These are phyloP conservation scores for Cutaneotrichosporon spelunceum DNA, from an alignment of 1,284 basidiomycete genomes.

Conservation along the genomic window DNA sequence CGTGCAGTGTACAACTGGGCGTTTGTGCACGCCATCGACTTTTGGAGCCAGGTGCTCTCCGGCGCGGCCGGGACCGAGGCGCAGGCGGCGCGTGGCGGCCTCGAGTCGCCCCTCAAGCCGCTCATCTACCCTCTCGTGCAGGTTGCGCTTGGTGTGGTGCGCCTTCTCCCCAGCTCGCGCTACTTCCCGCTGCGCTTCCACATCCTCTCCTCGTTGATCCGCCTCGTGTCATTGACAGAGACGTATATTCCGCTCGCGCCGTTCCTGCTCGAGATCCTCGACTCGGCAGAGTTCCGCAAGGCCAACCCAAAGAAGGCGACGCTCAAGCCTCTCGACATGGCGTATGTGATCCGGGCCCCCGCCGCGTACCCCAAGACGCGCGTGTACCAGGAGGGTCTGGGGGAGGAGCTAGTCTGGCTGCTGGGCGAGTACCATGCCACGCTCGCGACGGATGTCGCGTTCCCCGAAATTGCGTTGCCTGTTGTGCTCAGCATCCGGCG, in stretches of 20 bases:
- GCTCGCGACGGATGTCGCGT: slow-evolving; percentile 71
- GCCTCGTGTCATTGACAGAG: slow-evolving; percentile 70
- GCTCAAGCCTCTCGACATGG: slow-evolving; percentile 82
- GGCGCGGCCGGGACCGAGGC: slow-evolving; percentile 67
- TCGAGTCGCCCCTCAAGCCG: slow-evolving; percentile 75
- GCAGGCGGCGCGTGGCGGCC: slow-evolving; percentile 56
- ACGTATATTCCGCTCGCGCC: slow-evolving; percentile 88
- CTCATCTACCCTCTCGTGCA: slow-evolving; percentile 95
- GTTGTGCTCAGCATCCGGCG: slow-evolving; percentile 68
- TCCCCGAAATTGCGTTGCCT: slow-evolving; percentile 90
- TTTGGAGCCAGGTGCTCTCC: slow-evolving; percentile 89
- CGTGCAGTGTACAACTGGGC: slow-evolving; percentile 98
- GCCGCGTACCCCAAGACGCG: slow-evolving; percentile 85
- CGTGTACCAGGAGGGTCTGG: slow-evolving; percentile 76
- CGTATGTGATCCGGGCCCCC: slow-evolving; percentile 80
- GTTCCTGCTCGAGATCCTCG: slow-evolving; percentile 79
- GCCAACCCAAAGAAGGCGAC: slow-evolving; percentile 81
- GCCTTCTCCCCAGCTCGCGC: slow-evolving; percentile 75
- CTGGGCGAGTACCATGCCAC: slow-evolving; percentile 72
- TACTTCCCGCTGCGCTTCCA: slow-evolving; percentile 80
- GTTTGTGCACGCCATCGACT: slow-evolving; percentile 91
- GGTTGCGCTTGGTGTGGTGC: slow-evolving; percentile 86
- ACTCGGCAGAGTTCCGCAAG: slow-evolving; percentile 68
- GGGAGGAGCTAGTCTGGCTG: slow-evolving; percentile 75
- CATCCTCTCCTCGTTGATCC: slow-evolving; percentile 66